Percentiles rank a stretch among this genome's conserved stretches.
Conservation (phyloP, 1,139 yeast genomes). For the Protomyces gravidus region DNA sequence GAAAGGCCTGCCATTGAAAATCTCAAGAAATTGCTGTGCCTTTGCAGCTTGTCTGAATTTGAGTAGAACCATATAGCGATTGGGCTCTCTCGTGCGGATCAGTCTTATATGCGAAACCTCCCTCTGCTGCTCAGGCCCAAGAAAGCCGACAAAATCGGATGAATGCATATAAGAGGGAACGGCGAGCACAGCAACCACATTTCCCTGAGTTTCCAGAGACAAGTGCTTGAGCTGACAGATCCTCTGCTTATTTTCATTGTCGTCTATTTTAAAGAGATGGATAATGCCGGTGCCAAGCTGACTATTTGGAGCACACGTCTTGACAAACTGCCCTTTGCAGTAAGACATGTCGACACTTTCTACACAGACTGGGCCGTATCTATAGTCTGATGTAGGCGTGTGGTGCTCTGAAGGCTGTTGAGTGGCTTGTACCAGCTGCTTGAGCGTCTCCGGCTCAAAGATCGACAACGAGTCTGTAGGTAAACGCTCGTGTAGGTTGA, state of each 20-base stretch:
- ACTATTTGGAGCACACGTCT: background rate
- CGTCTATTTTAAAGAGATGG: background rate
- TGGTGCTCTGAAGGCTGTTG: background rate
- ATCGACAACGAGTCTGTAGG: background rate
- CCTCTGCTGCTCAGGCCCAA: conserved; percentile 59
- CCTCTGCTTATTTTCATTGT: background rate
- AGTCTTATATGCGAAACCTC: conserved; percentile 68
- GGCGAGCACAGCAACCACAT: conserved; percentile 75
- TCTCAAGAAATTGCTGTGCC: conserved; percentile 61
- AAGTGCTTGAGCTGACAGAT: background rate
- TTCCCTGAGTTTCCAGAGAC: conserved; percentile 43
- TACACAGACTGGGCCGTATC: background rate
- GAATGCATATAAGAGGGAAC: conserved; percentile 86
- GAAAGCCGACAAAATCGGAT: conserved; percentile 73
- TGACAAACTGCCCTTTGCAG: background rate
- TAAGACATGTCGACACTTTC: background rate
- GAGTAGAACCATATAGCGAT: conserved; percentile 70
- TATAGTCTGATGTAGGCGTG: background rate
- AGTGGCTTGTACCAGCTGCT: background rate
- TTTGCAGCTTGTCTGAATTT: conserved; percentile 58
- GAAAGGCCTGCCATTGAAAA: conserved; percentile 69
- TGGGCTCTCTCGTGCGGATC: conserved; percentile 60
- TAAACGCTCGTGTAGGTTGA: background rate
- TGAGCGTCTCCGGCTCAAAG: background rate
- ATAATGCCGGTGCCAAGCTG: background rate